phyloP scores from a whole-genome alignment of 768 basidiomycete genomes.

The Porphyrellus cyaneotinctus region DNA sequence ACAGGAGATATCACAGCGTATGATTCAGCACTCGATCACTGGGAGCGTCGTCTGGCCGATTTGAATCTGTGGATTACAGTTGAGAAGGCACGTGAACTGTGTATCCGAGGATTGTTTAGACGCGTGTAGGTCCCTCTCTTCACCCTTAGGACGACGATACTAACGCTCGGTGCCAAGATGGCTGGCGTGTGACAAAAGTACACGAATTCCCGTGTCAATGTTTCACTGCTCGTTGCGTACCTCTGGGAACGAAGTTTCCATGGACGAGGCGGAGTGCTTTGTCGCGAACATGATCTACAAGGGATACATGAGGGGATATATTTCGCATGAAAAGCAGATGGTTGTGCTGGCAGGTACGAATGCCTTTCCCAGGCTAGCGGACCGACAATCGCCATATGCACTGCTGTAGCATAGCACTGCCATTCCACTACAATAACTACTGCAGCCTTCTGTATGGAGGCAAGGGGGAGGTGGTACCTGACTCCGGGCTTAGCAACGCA shows the following conservation, averaged over 20 bases:
- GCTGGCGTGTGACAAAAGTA: conserved; percentile 67
- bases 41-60: conserved; percentile 74
- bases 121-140: conserved; percentile 52
- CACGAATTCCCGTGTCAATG: conserved; percentile 75
- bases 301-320: conserved; percentile 91
- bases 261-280: conserved; percentile 88
- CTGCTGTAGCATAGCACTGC: conserved; percentile 17
- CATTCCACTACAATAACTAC: too few species aligned
- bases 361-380: conserved; percentile 74
- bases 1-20: conserved; percentile 75
- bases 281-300: conserved; percentile 95
- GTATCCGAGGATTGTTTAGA: conserved; percentile 77
- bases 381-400: conserved; percentile 51
- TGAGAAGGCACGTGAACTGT: conserved; percentile 85
- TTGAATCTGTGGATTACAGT: conserved; percentile 83
- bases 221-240: conserved; percentile 75
- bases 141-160: background rate
- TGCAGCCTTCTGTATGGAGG: too few species aligned
- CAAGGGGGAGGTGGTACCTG: too few species aligned
- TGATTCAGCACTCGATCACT: conserved; percentile 68
- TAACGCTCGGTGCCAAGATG: conserved; percentile 48
- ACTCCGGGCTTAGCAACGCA: too few species aligned
- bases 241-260: conserved; percentile 63
- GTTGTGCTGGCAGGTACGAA: conserved; percentile 81
- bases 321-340: conserved; percentile 93